These are phyloP conservation scores for Carex scoparia DNA, from an alignment of 176 grass and related monocot genomes.

Conservation along the genomic window DNA sequence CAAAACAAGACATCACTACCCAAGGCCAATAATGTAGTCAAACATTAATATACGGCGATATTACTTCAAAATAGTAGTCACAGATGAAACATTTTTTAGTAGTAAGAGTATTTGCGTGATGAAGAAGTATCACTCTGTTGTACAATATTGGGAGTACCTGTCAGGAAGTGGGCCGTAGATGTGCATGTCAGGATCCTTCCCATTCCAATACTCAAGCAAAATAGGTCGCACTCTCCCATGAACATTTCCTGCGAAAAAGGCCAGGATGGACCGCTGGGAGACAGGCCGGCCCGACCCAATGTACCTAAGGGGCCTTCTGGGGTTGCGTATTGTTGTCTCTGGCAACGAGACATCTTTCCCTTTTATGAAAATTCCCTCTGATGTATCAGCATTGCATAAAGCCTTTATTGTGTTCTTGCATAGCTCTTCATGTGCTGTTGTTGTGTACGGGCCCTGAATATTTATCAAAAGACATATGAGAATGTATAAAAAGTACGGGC, in stretches of 20 bases:
- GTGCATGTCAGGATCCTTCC: constrained; percentile 56
- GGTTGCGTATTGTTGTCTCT: constrained; percentile 60
- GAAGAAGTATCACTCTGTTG: not conserved
- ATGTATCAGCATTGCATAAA: constrained; percentile 80
- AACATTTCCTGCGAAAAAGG: constrained; percentile 76
- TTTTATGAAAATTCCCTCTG: constrained; percentile 64
- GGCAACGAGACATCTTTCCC: constrained; percentile 73
- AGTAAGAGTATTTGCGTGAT: not conserved
- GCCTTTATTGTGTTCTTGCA: constrained; percentile 60
- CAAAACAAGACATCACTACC: not conserved
- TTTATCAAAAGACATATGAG: not conserved
- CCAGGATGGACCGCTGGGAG: constrained; percentile 57
- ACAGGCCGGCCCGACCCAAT: constrained; percentile 43
- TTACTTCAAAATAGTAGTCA: not conserved
- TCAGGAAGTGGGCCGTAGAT: constrained; percentile 59
- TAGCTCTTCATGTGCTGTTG: constrained; percentile 50
- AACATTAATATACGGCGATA: not conserved
- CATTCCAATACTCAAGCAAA: constrained; percentile 55
- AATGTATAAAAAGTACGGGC: not conserved
- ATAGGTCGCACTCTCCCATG: constrained; percentile 63
- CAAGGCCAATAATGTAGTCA: not conserved
- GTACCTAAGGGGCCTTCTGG: constrained; percentile 45
- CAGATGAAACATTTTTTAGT: not conserved
- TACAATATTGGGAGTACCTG: not conserved
- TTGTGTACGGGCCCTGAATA: constrained; percentile 60